These are phyloP conservation scores for Lepidium didymum DNA, from an alignment of 345 rosid genomes.

Conservation along the genomic window DNA sequence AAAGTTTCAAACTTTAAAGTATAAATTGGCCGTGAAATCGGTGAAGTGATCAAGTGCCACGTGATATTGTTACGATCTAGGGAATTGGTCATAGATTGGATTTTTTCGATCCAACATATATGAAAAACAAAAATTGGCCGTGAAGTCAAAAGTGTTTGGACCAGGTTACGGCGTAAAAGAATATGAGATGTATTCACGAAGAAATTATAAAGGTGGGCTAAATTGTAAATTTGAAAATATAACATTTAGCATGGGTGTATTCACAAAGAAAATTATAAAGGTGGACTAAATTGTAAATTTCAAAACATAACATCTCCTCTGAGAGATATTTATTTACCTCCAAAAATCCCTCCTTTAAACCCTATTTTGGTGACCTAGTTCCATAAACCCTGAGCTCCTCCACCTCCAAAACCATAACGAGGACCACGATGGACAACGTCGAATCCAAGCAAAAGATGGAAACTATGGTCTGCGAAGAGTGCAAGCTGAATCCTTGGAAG, in stretches of 20 bases:
- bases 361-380: neutral
- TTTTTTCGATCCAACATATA: too few relatives aligned
- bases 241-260: neutral
- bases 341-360: neutral
- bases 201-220: too few relatives aligned
- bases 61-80: too few relatives aligned
- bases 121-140: too few relatives aligned
- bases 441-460: neutral
- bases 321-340: neutral
- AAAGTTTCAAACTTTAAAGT: neutral
- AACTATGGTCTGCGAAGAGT: slow-evolving; percentile 46
- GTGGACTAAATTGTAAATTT: neutral
- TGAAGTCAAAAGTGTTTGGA: too few relatives aligned
- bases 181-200: too few relatives aligned
- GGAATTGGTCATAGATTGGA: too few relatives aligned
- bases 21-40: neutral
- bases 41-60: too few relatives aligned
- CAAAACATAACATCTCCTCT: neutral
- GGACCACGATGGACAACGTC: neutral
- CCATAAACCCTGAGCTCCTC: slow-evolving; percentile 4
- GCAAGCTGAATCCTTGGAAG: slow-evolving; percentile 46
- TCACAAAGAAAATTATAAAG: neutral
- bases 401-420: neutral
- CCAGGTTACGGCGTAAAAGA: too few relatives aligned
- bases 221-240: too few relatives aligned